A percentile compares a stretch with the other conserved stretches of the same genome.
Conservation (phyloP, 2,329 filamentous ascomycete species). For the Leptographium radiaticola region DNA sequence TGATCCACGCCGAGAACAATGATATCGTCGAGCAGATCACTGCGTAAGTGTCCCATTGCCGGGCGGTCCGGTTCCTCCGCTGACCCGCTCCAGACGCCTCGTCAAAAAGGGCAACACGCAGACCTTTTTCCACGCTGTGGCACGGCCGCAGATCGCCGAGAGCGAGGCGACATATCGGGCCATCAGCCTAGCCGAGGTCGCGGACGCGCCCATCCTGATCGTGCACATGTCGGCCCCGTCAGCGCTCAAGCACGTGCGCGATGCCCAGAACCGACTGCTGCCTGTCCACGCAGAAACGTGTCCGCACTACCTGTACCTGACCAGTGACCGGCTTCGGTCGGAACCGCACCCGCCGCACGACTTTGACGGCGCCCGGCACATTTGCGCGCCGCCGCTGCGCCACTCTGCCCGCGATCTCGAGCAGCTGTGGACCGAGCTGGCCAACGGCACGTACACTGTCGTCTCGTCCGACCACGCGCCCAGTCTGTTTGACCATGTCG, state of each 20-base stretch:
- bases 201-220: constrained; percentile 37
- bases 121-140: constrained; percentile 31
- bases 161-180: constrained; percentile 34
- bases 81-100: constrained; percentile 10
- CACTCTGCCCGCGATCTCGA: constrained; percentile 28
- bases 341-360: constrained; percentile 1
- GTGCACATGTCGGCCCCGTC: constrained; percentile 36
- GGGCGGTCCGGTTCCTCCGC: neutral
- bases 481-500: constrained; percentile 30
- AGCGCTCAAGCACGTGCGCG: constrained; percentile 32
- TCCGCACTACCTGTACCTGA: constrained; percentile 43
- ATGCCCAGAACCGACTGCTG: constrained; percentile 34
- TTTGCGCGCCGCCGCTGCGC: constrained; percentile 38
- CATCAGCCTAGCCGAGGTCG: constrained; percentile 34
- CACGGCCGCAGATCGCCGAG: constrained; percentile 31
- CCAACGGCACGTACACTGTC: constrained; percentile 41
- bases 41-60: constrained; percentile 7
- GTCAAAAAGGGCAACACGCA: constrained; percentile 16
- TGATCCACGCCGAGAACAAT: constrained; percentile 51
- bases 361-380: constrained; percentile 30
- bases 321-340: constrained; percentile 22
- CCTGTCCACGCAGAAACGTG: constrained; percentile 45
- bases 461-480: constrained; percentile 36
- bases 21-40: constrained; percentile 35
- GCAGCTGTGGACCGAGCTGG: constrained; percentile 35